phyloP scores from a whole-genome alignment of 768 basidiomycete genomes.

The Basidioascus undulatus region DNA sequence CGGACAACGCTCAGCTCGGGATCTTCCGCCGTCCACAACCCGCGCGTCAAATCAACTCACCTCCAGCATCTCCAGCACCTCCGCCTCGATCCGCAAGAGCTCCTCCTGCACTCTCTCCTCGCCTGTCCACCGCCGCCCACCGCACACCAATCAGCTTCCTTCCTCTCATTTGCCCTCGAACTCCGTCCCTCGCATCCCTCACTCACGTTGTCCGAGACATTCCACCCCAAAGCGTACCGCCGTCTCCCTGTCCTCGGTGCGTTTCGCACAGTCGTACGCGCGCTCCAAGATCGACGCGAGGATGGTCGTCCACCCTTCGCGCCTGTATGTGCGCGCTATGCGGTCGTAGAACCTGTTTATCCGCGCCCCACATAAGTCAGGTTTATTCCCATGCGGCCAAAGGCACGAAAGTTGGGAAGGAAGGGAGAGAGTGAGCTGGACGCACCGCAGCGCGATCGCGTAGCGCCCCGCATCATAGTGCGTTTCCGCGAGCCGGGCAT shows the following conservation, averaged over 20 bases:
- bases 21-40: no score
- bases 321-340: slow-evolving; percentile 66
- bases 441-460: slow-evolving; percentile 65
- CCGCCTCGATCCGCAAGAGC: slow-evolving; percentile 30
- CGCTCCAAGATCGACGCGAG: slow-evolving; percentile 46
- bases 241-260: slow-evolving; percentile 48
- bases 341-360: slow-evolving; percentile 66
- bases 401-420: neutral
- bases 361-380: neutral
- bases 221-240: slow-evolving; percentile 25
- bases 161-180: no score
- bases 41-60: slow-evolving; percentile 21
- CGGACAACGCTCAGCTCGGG: no score
- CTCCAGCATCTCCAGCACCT: slow-evolving; percentile 46
- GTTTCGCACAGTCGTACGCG: slow-evolving; percentile 65
- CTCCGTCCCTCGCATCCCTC: neutral
- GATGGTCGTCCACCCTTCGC: slow-evolving; percentile 55
- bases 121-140: no score
- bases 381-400: neutral
- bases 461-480: slow-evolving; percentile 59
- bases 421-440: slow-evolving; percentile 1
- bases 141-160: no score
- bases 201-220: slow-evolving; percentile 9
- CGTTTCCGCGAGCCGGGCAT: slow-evolving; percentile 66
- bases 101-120: no score